A percentile compares a stretch with the other conserved stretches of the same genome.
phyloP scores from a whole-genome alignment of 2,329 filamentous ascomycete genomes.

The Niveomyces coronatus region DNA sequence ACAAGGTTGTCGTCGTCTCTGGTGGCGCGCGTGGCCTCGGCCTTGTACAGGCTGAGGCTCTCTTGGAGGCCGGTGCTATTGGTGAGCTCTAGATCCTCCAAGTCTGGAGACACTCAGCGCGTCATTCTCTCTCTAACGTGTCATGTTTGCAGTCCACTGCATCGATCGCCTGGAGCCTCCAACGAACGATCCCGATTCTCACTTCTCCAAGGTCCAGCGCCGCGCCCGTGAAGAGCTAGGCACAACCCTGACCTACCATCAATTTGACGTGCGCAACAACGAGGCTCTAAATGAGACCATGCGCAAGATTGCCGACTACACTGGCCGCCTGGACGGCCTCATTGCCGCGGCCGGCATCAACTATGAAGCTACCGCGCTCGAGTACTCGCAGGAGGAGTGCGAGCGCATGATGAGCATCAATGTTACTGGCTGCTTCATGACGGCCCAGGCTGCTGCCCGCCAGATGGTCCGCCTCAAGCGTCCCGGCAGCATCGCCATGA shows the following conservation, averaged over 20 bases:
- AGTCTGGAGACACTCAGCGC: no score
- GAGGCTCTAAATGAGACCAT: conserved; percentile 56
- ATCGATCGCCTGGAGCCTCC: conserved; percentile 53
- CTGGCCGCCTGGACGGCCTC: conserved; percentile 69
- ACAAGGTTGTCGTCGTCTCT: conserved; percentile 66
- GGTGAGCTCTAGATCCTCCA: no score
- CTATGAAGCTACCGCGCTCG: conserved; percentile 72
- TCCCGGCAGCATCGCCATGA: conserved; percentile 53
- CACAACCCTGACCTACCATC: conserved; percentile 61
- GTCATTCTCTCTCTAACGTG: no score
- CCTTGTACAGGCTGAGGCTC: conserved; percentile 65
- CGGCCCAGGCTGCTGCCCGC: conserved; percentile 76
- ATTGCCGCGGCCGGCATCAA: conserved; percentile 64
- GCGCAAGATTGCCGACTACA: conserved; percentile 54
- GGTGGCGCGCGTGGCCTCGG: conserved; percentile 70
- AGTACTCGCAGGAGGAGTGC: conserved; percentile 66
- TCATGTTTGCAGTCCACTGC: conserved; percentile 56
- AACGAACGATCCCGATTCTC: conserved; percentile 29
- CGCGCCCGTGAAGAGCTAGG: conserved; percentile 54
- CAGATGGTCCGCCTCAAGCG: conserved; percentile 54
- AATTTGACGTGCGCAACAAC: conserved; percentile 70
- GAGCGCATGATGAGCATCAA: conserved; percentile 78
- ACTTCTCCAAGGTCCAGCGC: conserved; percentile 55
- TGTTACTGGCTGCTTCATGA: conserved; percentile 76
- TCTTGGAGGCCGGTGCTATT: conserved; percentile 68